phyloP scores from a whole-genome alignment of 768 basidiomycete genomes.

The Leucosporidium yakuticum region DNA sequence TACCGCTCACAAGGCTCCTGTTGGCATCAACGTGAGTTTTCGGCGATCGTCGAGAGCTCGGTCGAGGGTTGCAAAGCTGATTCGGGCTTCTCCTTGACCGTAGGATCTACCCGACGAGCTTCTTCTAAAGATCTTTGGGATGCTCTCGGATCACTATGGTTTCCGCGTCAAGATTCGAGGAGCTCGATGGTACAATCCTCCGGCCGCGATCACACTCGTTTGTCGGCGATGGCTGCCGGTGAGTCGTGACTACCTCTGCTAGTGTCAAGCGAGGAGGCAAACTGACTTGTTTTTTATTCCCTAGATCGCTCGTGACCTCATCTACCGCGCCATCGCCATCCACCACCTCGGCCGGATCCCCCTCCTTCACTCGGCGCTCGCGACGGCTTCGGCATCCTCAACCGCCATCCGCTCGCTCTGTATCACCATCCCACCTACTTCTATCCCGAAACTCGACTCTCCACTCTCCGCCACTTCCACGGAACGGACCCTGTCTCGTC shows the following conservation, averaged over 20 bases:
- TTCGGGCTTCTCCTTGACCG: too few relatives aligned
- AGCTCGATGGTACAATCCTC: not conserved
- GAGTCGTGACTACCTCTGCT: not conserved
- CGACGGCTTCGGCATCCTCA: not conserved
- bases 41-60: not conserved
- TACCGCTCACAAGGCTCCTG: not conserved
- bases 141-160: not conserved
- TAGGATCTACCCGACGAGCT: constrained; percentile 1
- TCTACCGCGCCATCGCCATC: constrained; percentile 4
- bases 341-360: not conserved
- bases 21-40: not conserved
- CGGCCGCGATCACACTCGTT: not conserved
- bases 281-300: not conserved
- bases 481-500: too few relatives aligned
- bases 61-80: not conserved
- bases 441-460: not conserved
- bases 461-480: not conserved
- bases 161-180: not conserved
- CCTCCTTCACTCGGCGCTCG: not conserved
- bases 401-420: not conserved
- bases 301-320: not conserved
- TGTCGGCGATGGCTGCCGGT: constrained; percentile 3
- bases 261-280: not conserved
- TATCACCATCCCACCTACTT: not conserved
- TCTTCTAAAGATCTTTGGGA: not conserved